Conservation (phyloP, 257 asterid genomes). For the Penstemon davidsonii region DNA sequence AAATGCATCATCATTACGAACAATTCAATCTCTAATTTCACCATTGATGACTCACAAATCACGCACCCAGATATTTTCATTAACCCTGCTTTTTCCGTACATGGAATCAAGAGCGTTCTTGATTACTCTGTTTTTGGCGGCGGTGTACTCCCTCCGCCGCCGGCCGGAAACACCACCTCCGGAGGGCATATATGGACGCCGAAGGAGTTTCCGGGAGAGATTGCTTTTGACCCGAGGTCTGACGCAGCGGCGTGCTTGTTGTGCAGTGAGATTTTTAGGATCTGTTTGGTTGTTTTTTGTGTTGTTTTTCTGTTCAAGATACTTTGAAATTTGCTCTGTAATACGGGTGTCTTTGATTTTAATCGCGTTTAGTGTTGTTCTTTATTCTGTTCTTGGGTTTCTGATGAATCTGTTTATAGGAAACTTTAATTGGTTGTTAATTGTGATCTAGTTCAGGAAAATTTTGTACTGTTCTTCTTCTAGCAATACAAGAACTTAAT, state of each 20-base stretch:
- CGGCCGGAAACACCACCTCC: constrained; percentile 3
- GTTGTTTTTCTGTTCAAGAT: constrained; percentile 22
- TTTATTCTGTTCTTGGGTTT: too few relatives aligned
- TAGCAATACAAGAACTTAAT: too few relatives aligned
- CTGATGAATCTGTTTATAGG: too few relatives aligned
- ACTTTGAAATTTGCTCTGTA: neutral
- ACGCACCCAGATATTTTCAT: constrained; percentile 46
- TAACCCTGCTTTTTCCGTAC: constrained; percentile 48
- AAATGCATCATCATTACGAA: constrained; percentile 56
- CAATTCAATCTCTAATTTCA: constrained; percentile 45
- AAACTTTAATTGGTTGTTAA: too few relatives aligned
- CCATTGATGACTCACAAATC: constrained; percentile 49
- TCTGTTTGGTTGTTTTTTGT: constrained; percentile 6
- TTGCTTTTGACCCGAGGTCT: constrained; percentile 11
- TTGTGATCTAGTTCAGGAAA: too few relatives aligned
- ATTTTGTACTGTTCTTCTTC: too few relatives aligned
- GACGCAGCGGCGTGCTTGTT: neutral
- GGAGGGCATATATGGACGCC: neutral
- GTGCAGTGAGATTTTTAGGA: constrained; percentile 4
- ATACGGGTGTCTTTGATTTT: neutral
- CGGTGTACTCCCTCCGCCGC: constrained; percentile 23
- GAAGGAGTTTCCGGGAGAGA: constrained; percentile 20
- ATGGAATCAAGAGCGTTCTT: constrained; percentile 54
- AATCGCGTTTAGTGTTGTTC: too few relatives aligned
- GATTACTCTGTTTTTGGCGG: constrained; percentile 45